Conservation (phyloP, 2,329 filamentous ascomycete species). For the Bretziella fagacearum region DNA sequence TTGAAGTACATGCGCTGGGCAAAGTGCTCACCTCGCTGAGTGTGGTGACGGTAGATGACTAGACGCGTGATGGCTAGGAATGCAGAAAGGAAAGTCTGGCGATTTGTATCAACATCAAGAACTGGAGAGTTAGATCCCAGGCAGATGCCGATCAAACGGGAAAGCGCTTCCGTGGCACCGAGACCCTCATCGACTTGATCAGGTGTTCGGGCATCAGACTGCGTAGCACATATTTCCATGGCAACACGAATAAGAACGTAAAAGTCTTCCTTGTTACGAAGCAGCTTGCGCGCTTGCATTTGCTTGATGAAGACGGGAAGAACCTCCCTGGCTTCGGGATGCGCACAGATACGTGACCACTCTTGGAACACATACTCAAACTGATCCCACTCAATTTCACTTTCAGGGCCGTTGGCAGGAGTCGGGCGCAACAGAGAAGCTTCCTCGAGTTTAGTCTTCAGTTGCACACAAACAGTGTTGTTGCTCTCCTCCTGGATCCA, state of each 20-base stretch:
- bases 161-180: slow-evolving; percentile 56
- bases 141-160: slow-evolving; percentile 60
- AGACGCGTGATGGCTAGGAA: slow-evolving; percentile 63
- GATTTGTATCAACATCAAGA: slow-evolving; percentile 20
- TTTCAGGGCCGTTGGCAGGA: slow-evolving; percentile 31
- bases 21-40: slow-evolving; percentile 63
- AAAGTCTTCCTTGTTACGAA: slow-evolving; percentile 60
- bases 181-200: slow-evolving; percentile 36
- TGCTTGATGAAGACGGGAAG: slow-evolving; percentile 68
- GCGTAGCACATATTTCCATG: slow-evolving; percentile 61
- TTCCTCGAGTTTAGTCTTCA: slow-evolving; percentile 45
- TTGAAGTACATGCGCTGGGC: slow-evolving; percentile 85
- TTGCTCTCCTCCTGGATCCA: slow-evolving; percentile 64
- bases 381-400: slow-evolving; percentile 53
- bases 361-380: slow-evolving; percentile 93
- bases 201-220: slow-evolving; percentile 56
- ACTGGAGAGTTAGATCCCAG: slow-evolving; percentile 24
- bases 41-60: slow-evolving; percentile 70
- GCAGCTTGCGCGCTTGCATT: slow-evolving; percentile 54
- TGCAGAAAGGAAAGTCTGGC: slow-evolving; percentile 57
- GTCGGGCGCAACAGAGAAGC: slow-evolving; percentile 25
- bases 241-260: slow-evolving; percentile 64
- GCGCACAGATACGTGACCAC: slow-evolving; percentile 72
- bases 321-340: slow-evolving; percentile 58
- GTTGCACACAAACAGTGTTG: slow-evolving; percentile 45